Base-by-base conservation (phyloP, 257 asterid species). In the Misopates orontium region DNA sequence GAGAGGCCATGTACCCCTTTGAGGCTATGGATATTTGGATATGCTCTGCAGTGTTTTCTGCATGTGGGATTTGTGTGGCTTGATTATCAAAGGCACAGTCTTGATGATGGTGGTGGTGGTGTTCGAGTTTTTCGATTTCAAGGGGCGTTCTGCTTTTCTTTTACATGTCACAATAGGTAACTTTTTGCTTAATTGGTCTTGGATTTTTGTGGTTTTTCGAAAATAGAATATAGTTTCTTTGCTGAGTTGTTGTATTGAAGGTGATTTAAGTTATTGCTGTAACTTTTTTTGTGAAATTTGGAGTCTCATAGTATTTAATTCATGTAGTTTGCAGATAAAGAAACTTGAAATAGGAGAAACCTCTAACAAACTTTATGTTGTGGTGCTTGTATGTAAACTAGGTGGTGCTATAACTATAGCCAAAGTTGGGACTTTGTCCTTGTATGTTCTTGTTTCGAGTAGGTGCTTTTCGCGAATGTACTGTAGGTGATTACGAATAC, bases 31-130 rank as follows among this genome's bases (percentile, higher is more conserved):
- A 61, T 91, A 71, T 77, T 56, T 62, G 98, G 94, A 15, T 91
- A 91, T 76, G 98, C 95, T 66, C 50, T 91, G 51, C 96, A 85
- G 82, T 86, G 91, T 68, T 78, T 86, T 61, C 81, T 91, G 79
- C 96, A 88, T 49, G 86, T 86, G 44, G 89, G 80, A 13, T 84
- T 91, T 70, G 82, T 86, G 39, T 88, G 86, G 87, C 77, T 75
- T 68, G 89, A 88, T 15, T 80, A 70, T 60, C 85, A 78, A 57
- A 85, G 80, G 22, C 70, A 65, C 68, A 60, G 49, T 56, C 78
- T 75, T 70, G 84, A 66, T 67, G 67, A 42, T 22, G 73, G 7
- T 15, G 62, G 1, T 52, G 69, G 64, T 24, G 72, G 63, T 45
- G 68, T 48, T 31, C 62, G 32, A 15, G 68, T 63, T 53, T 70